Conservation (phyloP, 441 rosid species). For the Kokia cookei region DNA sequence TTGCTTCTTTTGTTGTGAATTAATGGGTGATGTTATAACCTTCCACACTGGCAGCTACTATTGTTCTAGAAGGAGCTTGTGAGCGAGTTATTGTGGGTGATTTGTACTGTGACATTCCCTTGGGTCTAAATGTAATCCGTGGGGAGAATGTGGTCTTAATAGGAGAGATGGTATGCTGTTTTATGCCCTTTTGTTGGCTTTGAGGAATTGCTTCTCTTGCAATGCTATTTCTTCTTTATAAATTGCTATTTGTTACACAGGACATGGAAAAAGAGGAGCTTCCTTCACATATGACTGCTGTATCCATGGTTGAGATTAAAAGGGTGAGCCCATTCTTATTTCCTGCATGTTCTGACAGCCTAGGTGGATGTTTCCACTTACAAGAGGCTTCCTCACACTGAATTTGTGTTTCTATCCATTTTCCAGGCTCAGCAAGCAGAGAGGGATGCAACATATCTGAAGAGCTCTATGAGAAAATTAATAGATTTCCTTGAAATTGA, state of each 20-base stretch:
- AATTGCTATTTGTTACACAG: constrained; percentile 16
- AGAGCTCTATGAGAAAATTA: constrained; percentile 71
- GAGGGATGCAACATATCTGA: constrained; percentile 60
- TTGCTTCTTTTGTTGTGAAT: neutral
- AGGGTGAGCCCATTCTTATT: constrained; percentile 29
- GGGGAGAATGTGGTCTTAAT: constrained; percentile 74
- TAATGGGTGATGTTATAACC: constrained; percentile 2
- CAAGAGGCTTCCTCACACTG: neutral
- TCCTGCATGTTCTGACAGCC: neutral
- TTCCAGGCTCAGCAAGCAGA: constrained; percentile 72
- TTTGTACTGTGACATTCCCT: constrained; percentile 61
- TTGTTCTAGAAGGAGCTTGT: constrained; percentile 65
- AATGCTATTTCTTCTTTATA: neutral
- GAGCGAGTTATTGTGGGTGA: constrained; percentile 65
- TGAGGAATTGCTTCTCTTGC: neutral
- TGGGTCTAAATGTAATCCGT: constrained; percentile 67
- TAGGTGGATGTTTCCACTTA: neutral
- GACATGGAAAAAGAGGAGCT: constrained; percentile 64
- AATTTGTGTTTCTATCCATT: constrained; percentile 1
- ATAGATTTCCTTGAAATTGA: constrained; percentile 85
- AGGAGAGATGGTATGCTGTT: constrained; percentile 43
- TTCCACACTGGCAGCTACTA: constrained; percentile 43
- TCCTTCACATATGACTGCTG: constrained; percentile 56
- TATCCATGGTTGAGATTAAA: constrained; percentile 47
- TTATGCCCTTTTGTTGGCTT: neutral